Percentiles rank a stretch among this genome's conserved stretches.
phyloP scores from a whole-genome alignment of 176 grass and related monocot genomes.

The Puccinellia tenuiflora region DNA sequence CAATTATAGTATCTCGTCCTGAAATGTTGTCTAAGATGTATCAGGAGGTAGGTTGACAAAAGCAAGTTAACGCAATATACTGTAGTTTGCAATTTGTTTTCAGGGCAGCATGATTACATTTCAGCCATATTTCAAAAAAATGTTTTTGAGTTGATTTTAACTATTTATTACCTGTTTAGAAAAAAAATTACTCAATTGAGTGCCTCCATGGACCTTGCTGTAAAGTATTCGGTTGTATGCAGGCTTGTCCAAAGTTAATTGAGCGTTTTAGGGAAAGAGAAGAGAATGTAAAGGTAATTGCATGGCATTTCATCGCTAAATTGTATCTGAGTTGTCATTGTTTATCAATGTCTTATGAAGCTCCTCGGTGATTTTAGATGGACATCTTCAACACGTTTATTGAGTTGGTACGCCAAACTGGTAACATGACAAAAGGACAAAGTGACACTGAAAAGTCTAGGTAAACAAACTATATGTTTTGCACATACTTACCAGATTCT shows the following conservation, averaged over 20 bases:
- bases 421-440: constrained; percentile 87
- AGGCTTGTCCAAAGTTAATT: constrained; percentile 95
- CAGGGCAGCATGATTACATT: neutral
- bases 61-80: neutral
- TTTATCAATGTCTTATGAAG: constrained; percentile 29
- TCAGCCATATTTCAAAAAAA: neutral
- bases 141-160: neutral
- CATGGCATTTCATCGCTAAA: neutral
- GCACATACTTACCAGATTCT: neutral
- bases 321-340: neutral
- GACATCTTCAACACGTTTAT: constrained; percentile 96
- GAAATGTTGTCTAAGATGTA: constrained; percentile 88
- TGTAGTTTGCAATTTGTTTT: neutral
- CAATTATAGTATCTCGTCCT: constrained; percentile 85
- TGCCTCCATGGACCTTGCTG: neutral
- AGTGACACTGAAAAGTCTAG: constrained; percentile 70
- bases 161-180: neutral
- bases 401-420: constrained; percentile 91
- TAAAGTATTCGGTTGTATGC: constrained; percentile 16
- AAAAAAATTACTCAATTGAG: neutral
- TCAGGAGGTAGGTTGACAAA: constrained; percentile 47
- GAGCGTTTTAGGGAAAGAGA: constrained; percentile 95
- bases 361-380: constrained; percentile 59
- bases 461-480: constrained; percentile 15
- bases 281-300: constrained; percentile 93